Base-by-base conservation (phyloP, 352 stramenopile genomes). In the Globisporangium viniferum region DNA sequence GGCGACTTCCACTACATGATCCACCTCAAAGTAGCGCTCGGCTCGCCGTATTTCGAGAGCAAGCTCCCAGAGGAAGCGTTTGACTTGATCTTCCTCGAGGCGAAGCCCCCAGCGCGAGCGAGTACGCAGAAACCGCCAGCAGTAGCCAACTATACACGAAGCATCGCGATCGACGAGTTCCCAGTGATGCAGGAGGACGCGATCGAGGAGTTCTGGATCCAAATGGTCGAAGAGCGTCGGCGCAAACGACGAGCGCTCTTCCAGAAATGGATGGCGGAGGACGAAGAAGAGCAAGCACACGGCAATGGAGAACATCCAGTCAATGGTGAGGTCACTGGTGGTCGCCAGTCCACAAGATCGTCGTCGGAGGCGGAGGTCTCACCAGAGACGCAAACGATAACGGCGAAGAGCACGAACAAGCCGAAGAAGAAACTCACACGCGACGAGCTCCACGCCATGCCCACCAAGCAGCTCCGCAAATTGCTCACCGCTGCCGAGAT, bases 121-220 rank as follows among this genome's bases (percentile, higher is more conserved):
- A 14, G 7, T 58, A 66, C 12, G 20, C 12, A 46, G 39, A 72
- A 64, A 59, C 6, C 29, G 3, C 27, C 31, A 6, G 4, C 20
- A 22, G 51, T 67, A 22, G 67, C 69, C 8, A 85, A 89, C 59
- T 63, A 62, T 22, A 70, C 72, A 7, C 74, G 75, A 9, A 93
- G 77, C 60, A 89, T 97, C 67, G 87, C 88, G 22, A 94, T 97
- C 58, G 82, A 94, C 54, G 77, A 86, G 60, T 95, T 97, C 64
- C 88, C 89, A 0, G 80, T 87, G n/a, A 95, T 97, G 89, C 78
- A 90, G 54, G 82, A 91, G 10, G 73, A 84, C 49, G 86, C 85
- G 31, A 90, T 93, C 39, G 86, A 97, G 58, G 59, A 67, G 24
- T 95, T 90, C 57, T 94, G 86, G 86, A 79, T 92, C 66, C 51